phyloP scores from a whole-genome alignment of 257 asterid species.

The Perilla frutescens region DNA sequence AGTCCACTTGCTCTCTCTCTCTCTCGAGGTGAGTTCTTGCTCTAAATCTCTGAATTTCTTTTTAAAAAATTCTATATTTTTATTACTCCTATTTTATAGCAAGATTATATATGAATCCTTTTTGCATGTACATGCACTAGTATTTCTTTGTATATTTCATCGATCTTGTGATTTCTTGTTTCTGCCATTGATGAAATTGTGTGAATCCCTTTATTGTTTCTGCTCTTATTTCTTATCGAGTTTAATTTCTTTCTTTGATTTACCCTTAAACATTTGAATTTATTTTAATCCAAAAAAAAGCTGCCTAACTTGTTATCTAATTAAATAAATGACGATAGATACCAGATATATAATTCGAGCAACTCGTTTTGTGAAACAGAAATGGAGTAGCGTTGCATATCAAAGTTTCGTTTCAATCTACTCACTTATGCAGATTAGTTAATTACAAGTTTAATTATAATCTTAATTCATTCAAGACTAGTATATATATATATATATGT shows the following conservation, averaged over 20 bases:
- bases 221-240: not conserved
- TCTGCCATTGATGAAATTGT: not conserved
- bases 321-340: not conserved
- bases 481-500: too few relatives aligned
- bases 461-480: too few relatives aligned
- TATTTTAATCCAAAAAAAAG: too few relatives aligned
- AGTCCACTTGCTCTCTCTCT: constrained; percentile 15
- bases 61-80: not conserved
- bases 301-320: too few relatives aligned
- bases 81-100: not conserved
- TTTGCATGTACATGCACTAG: not conserved
- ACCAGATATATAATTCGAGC: too few relatives aligned
- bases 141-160: not conserved
- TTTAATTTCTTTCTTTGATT: not conserved
- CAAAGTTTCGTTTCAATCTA: too few relatives aligned
- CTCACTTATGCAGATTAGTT: too few relatives aligned
- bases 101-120: constrained; percentile 6
- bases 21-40: constrained; percentile 22
- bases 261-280: not conserved
- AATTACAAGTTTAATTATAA: too few relatives aligned
- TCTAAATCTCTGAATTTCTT: not conserved
- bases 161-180: too few relatives aligned
- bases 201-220: too few relatives aligned
- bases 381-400: too few relatives aligned
- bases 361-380: too few relatives aligned